phyloP scores from a whole-genome alignment of 2,329 filamentous ascomycete genomes.

The Plenodomus tracheiphilus region DNA sequence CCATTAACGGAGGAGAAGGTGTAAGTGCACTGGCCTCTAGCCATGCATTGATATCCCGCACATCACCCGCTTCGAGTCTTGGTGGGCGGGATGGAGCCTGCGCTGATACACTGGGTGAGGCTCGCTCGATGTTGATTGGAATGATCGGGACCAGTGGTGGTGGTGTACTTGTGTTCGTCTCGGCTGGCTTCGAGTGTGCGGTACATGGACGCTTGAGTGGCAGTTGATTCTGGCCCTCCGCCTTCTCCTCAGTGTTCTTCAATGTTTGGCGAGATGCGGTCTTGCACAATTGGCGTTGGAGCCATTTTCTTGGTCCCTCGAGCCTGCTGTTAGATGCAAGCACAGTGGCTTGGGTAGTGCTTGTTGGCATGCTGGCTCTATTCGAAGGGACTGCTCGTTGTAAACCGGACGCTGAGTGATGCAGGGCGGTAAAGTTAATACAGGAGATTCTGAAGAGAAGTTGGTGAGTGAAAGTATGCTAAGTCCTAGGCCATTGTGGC shows the following conservation, averaged over 20 bases:
- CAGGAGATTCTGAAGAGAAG: constrained; percentile 1
- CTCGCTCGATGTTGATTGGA: constrained; percentile 10
- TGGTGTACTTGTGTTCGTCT: not conserved
- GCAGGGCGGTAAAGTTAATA: constrained; percentile 14
- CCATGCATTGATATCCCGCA: constrained; percentile 39
- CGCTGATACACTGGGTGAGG: constrained; percentile 9
- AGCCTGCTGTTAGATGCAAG: constrained; percentile 14
- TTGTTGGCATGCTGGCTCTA: constrained; percentile 23
- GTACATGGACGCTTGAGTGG: constrained; percentile 28
- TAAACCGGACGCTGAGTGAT: constrained; percentile 20
- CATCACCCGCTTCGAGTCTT: constrained; percentile 29
- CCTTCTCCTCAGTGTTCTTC: constrained; percentile 1
- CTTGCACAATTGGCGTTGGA: constrained; percentile 28
- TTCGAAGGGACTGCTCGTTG: constrained; percentile 10
- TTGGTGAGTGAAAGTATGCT: not conserved
- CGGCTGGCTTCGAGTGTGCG: constrained; percentile 20
- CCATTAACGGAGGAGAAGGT: constrained; percentile 37
- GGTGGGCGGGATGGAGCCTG: constrained; percentile 24
- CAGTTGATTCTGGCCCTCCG: constrained; percentile 5
- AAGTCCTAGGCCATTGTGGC: not conserved
- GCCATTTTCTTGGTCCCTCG: constrained; percentile 28
- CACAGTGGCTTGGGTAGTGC: constrained; percentile 19
- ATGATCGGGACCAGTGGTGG: constrained; percentile 7
- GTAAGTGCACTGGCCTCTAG: constrained; percentile 32
- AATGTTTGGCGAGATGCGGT: constrained; percentile 17